Evolutionary conservation across 768 basidiomycete species (phyloP).

Genomic region (Gelatoporia subvermispora): DNA sequence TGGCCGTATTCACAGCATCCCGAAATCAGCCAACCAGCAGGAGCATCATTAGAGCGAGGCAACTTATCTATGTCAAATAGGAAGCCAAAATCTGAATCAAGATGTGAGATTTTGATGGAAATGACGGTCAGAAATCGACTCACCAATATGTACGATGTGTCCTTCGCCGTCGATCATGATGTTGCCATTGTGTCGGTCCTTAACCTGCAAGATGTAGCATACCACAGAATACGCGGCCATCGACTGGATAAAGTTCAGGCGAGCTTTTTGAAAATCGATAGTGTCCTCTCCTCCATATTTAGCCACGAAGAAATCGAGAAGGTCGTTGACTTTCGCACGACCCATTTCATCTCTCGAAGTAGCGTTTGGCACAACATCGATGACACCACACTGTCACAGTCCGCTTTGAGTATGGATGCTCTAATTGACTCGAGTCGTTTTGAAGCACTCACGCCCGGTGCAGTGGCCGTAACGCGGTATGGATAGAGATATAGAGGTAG

Average conservation of each 20-base stretch:
- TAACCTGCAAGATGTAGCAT: slow-evolving; percentile 97
- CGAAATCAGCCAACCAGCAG: slow-evolving; percentile 23
- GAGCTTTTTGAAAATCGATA: slow-evolving; percentile 84
- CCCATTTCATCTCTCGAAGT: slow-evolving; percentile 99
- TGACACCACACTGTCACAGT: slow-evolving; percentile 79
- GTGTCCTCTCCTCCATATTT: slow-evolving; percentile 92
- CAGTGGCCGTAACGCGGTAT: slow-evolving; percentile 95
- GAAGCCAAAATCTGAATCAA: slow-evolving; percentile 79
- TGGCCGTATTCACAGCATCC: slow-evolving; percentile 45
- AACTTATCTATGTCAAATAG: slow-evolving; percentile 97
- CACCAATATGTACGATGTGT: slow-evolving; percentile 94
- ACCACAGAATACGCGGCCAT: slow-evolving; percentile 99
- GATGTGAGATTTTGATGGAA: neutral
- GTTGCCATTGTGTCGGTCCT: slow-evolving; percentile 98
- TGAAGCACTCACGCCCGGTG: slow-evolving; percentile 95
- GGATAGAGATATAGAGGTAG: slow-evolving; percentile 90
- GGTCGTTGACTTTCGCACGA: slow-evolving; percentile 93
- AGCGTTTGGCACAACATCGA: slow-evolving; percentile 96
- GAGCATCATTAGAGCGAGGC: slow-evolving; percentile 7
- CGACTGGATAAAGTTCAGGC: slow-evolving; percentile 94
- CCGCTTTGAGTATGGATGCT: slow-evolving; percentile 3
- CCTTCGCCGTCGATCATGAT: slow-evolving; percentile 99
- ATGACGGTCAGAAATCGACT: slow-evolving; percentile 17
- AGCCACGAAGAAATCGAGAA: slow-evolving; percentile 88
- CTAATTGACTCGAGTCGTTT: too few species aligned